Percentiles rank a stretch among this genome's conserved stretches.
phyloP scores from a whole-genome alignment of 768 basidiomycete genomes.

The Calocybe gangraenosa region DNA sequence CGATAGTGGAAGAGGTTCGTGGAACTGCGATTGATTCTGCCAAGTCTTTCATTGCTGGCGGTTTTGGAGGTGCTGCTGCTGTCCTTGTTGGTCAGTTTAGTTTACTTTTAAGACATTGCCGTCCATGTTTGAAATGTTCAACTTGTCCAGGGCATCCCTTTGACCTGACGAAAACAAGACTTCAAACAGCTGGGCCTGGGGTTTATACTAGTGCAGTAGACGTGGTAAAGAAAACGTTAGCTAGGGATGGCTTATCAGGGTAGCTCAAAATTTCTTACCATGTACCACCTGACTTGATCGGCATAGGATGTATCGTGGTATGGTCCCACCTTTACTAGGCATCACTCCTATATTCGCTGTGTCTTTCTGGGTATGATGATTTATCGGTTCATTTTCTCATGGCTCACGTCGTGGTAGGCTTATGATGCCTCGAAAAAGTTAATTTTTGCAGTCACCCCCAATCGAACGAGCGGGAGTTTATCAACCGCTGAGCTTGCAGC shows the following conservation, averaged over 20 bases:
- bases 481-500: conserved; percentile 78
- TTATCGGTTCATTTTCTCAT: conserved; percentile 5
- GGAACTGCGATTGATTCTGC: conserved; percentile 41
- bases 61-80: conserved; percentile 83
- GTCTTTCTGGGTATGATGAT: conserved; percentile 84
- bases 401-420: conserved; percentile 44
- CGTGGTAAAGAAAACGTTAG: conserved; percentile 86
- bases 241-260: conserved; percentile 90
- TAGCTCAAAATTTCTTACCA: conserved; percentile 27
- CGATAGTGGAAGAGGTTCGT: conserved; percentile 27
- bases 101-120: too few species aligned
- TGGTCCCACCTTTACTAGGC: conserved; percentile 89
- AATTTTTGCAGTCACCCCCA: conserved; percentile 76
- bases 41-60: conserved; percentile 92
- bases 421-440: conserved; percentile 92
- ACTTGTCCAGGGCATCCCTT: conserved; percentile 82
- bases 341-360: conserved; percentile 98
- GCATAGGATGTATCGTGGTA: conserved; percentile 80
- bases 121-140: too few species aligned
- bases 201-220: conserved; percentile 90
- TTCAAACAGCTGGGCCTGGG: conserved; percentile 90
- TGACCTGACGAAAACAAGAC: conserved; percentile 92
- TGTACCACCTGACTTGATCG: conserved; percentile 1
- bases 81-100: conserved; percentile 80
- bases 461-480: conserved; percentile 58